A percentile compares a stretch with the other conserved stretches of the same genome.
Conservation (phyloP, 1,284 basidiomycete species). For the Ustilago vetiveriae region DNA sequence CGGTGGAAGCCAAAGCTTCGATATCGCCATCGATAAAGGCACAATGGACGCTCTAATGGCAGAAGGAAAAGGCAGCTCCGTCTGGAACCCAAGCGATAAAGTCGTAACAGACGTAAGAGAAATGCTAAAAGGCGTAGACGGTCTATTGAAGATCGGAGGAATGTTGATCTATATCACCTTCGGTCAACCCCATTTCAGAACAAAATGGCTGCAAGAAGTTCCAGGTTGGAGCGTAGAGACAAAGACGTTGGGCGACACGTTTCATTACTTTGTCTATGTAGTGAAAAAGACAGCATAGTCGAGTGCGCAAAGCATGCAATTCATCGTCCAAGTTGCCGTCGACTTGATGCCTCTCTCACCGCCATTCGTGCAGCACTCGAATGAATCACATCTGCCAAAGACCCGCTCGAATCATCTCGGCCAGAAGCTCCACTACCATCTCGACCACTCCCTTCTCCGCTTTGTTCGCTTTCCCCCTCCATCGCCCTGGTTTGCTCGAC, state of each 20-base stretch:
- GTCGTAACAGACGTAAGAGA: constrained; percentile 42
- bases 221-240: constrained; percentile 51
- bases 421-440: constrained; percentile 2
- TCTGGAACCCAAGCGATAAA: constrained; percentile 55
- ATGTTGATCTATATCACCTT: constrained; percentile 64
- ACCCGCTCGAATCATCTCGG: no score
- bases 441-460: constrained; percentile 1
- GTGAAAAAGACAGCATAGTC: constrained; percentile 23
- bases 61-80: constrained; percentile 39
- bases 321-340: neutral
- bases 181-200: constrained; percentile 62
- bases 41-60: constrained; percentile 66
- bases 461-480: no score
- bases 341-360: neutral
- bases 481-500: no score
- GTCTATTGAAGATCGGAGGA: constrained; percentile 51
- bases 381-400: neutral
- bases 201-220: constrained; percentile 39
- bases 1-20: constrained; percentile 47
- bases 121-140: constrained; percentile 56
- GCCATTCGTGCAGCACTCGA: neutral
- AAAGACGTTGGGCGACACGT: constrained; percentile 56
- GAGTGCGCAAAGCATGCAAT: no score
- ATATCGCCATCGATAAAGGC: constrained; percentile 62
- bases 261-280: constrained; percentile 64